A percentile compares a stretch with the other conserved stretches of the same genome.
These are phyloP conservation scores for Mortierella sp. DNA, from an alignment of 371 early-diverging fungal genomes.

Conservation along the genomic window DNA sequence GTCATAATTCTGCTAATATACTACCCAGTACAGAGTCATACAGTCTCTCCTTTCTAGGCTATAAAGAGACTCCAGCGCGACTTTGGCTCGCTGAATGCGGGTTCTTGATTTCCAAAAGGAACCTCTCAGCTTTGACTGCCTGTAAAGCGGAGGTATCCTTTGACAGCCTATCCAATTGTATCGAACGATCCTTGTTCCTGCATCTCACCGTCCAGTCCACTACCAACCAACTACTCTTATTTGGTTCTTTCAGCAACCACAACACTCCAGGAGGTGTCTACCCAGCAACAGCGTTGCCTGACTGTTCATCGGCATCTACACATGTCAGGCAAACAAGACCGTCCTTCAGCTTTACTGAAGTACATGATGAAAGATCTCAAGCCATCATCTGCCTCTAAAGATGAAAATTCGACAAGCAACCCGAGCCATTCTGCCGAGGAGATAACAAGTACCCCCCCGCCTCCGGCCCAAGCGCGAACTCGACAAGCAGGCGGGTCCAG, in stretches of 20 bases:
- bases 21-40: no score
- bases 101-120: slow-evolving; percentile 6
- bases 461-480: neutral
- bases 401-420: neutral
- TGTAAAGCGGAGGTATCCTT: slow-evolving; percentile 17
- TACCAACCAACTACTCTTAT: no score
- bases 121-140: slow-evolving; percentile 17
- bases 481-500: neutral
- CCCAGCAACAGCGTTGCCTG: no score
- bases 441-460: neutral
- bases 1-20: no score
- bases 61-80: no score
- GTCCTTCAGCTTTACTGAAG: slow-evolving; percentile 5
- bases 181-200: slow-evolving; percentile 14
- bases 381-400: neutral
- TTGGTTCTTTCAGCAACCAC: neutral
- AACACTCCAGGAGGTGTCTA: neutral
- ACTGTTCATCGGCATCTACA: no score
- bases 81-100: no score
- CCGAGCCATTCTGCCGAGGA: neutral
- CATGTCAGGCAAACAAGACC: neutral
- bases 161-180: neutral
- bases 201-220: no score
- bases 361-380: slow-evolving; percentile 26
- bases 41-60: no score